Evolutionary conservation across 129 eudicot species (phyloP), one percentile per base, ranked within the genome.

Genomic region (Arctium lappa): DNA sequence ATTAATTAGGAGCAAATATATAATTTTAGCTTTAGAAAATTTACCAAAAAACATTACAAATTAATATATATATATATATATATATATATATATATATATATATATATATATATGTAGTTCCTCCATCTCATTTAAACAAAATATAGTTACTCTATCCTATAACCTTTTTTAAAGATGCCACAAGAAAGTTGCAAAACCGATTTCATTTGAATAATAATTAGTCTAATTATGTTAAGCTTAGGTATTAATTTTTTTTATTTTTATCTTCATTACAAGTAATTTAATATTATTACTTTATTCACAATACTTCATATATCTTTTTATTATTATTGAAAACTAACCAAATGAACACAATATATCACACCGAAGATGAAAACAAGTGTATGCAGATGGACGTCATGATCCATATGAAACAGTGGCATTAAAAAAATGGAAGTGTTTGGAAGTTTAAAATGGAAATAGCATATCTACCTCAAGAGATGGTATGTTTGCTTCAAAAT

Each of bases 391-490:
- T 44, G 53, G 53, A 44, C 16, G 15, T 48, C 3, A 1, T 16
- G 11, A 48, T 48, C 60, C 3, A 13, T 56, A 16, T 50, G 13
- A 16, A 56, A 56, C 7, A 27, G 18, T 15, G 8, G 8, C 65
- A 56, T 56, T n/a, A 15, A 15, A 56, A 56, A 5, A 60, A 60
- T 18, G 30, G 29, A 5, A 60, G 27, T 60, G 9, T 60, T n/a
- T 60, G 29, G 32, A 18, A 60, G 29, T 48, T 38, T 40, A 13
- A 42, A 12, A 75, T 18, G 42, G 53, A 68, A 76, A 48, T 80
- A 18, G 46, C 32, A 68, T 75, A 73, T 86, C 66, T 91, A 95
- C 99, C 99, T 95, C 93, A 88, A 86, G 88, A 83, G 89, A 88
- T 81, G 87, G 87, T 33, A 84, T 82, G 88, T 86, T 87, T 75